Percentiles rank a stretch among this genome's conserved stretches.
Evolutionary conservation across 129 eudicot genomes (phyloP).

Genomic region (Glebionis coronaria): DNA sequence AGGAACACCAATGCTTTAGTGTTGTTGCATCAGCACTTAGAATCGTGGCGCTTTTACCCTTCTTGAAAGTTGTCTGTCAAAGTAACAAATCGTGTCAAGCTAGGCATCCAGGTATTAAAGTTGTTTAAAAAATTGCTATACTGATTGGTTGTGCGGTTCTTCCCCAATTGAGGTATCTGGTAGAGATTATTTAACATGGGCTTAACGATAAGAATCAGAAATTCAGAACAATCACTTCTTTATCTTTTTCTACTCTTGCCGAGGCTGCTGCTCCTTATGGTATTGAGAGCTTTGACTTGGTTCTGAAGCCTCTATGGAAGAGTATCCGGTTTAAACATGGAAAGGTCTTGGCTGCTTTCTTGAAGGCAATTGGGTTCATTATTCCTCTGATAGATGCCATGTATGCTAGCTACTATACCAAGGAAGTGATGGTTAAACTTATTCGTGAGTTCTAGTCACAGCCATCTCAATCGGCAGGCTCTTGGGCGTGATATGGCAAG

Average conservation of each 20-base stretch:
- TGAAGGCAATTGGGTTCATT: too few species aligned
- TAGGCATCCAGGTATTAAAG: slow-evolving; percentile 90
- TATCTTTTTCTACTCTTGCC: slow-evolving; percentile 93
- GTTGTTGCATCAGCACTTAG: slow-evolving; percentile 99
- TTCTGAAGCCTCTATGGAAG: slow-evolving; percentile 92
- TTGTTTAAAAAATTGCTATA: too few species aligned
- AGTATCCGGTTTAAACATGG: slow-evolving; percentile 96
- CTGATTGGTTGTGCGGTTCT: slow-evolving; percentile 96
- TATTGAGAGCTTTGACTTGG: slow-evolving; percentile 94
- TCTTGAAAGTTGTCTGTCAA: slow-evolving; percentile 92
- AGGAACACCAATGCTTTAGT: slow-evolving; percentile 97
- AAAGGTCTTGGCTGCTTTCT: slow-evolving; percentile 90
- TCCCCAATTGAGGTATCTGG: slow-evolving; percentile 92
- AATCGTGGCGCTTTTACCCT: slow-evolving; percentile 81
- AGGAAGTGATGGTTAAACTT: too few species aligned
- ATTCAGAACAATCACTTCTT: slow-evolving; percentile 83
- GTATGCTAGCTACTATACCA: too few species aligned
- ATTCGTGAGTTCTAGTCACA: too few species aligned
- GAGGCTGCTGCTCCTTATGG: slow-evolving; percentile 97
- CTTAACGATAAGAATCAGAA: slow-evolving; percentile 94
- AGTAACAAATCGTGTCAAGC: slow-evolving; percentile 99
- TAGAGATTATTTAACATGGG: slow-evolving; percentile 94
- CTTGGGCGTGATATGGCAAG: too few species aligned
- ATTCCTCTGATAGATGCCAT: too few species aligned
- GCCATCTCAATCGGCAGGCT: too few species aligned